These are phyloP conservation scores for Paramecium sexaurelia DNA, from an alignment of 73 alveolate genomes.

Conservation along the genomic window DNA sequence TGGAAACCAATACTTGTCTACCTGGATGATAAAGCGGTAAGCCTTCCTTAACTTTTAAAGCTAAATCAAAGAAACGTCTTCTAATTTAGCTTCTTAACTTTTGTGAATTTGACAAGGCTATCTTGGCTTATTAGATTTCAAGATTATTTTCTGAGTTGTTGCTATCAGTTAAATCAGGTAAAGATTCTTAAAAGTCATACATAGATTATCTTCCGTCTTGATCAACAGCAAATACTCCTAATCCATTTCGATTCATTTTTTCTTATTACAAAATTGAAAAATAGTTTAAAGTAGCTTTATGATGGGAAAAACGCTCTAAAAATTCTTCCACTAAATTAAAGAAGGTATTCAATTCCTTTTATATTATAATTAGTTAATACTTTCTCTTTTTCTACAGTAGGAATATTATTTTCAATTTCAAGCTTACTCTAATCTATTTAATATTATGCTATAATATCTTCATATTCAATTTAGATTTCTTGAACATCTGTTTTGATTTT, in stretches of 20 bases:
- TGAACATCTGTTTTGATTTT: background rate
- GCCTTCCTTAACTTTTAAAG: background rate
- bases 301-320: conserved; percentile 28
- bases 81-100: conserved; percentile 31
- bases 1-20: conserved; percentile 7
- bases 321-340: conserved; percentile 44
- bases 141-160: background rate
- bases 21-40: conserved; percentile 30
- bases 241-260: conserved; percentile 47
- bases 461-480: background rate
- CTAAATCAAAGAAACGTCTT: conserved; percentile 35
- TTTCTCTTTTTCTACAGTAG: conserved; percentile 29
- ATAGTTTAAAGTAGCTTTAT: background rate
- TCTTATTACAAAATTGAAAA: conserved; percentile 21
- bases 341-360: conserved; percentile 24
- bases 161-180: conserved; percentile 24
- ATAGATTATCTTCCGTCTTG: background rate
- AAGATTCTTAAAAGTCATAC: conserved; percentile 23
- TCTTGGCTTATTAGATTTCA: background rate
- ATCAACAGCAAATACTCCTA: conserved; percentile 35
- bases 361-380: background rate
- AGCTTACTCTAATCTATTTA: background rate
- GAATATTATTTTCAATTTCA: conserved; percentile 20
- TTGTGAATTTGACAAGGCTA: conserved; percentile 50
- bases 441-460: background rate